Evolutionary conservation across 495 filamentous ascomycete species (phyloP).

Genomic region (Neurospora sp.): DNA sequence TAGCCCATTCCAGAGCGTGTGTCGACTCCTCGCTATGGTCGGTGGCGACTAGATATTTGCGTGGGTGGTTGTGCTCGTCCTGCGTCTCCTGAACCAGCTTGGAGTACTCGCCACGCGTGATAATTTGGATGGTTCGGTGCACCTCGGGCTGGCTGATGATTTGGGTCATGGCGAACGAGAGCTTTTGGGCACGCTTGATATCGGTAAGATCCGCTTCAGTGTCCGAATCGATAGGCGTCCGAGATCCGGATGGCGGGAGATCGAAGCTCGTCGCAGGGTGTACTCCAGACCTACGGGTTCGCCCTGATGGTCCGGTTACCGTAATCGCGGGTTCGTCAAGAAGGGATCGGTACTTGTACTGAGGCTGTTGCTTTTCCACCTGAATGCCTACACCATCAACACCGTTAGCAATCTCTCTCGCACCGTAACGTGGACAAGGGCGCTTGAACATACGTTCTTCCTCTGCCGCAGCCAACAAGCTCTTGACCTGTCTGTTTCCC

Average conservation of each 20-base stretch:
- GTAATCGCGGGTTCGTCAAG: conserved; percentile 55
- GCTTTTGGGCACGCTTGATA: conserved; percentile 73
- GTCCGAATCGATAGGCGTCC: conserved; percentile 77
- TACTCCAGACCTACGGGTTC: conserved; percentile 50
- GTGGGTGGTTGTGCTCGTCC: conserved; percentile 62
- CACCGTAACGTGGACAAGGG: background rate
- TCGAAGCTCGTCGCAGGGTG: conserved; percentile 81
- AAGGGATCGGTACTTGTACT: conserved; percentile 38
- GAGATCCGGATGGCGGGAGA: conserved; percentile 41
- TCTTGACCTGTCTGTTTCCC: conserved; percentile 35
- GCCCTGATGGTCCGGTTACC: conserved; percentile 51
- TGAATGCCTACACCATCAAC: conserved; percentile 23
- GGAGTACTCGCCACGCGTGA: conserved; percentile 76
- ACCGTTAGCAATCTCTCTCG: conserved; percentile 7
- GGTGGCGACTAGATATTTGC: conserved; percentile 86
- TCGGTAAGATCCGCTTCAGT: conserved; percentile 76
- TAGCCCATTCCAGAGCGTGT: conserved; percentile 93
- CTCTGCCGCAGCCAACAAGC: conserved; percentile 58
- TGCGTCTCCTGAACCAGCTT: conserved; percentile 63
- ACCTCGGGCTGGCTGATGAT: conserved; percentile 65
- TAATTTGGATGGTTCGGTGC: conserved; percentile 74
- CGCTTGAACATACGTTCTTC: conserved; percentile 60
- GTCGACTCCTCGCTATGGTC: conserved; percentile 89
- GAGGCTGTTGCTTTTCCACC: conserved; percentile 29
- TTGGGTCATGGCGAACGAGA: conserved; percentile 68